Evolutionary conservation across 108 stramenopile genomes (phyloP), one percentile per base, ranked within the genome.

Genomic region (Conticribra guillardii): DNA sequence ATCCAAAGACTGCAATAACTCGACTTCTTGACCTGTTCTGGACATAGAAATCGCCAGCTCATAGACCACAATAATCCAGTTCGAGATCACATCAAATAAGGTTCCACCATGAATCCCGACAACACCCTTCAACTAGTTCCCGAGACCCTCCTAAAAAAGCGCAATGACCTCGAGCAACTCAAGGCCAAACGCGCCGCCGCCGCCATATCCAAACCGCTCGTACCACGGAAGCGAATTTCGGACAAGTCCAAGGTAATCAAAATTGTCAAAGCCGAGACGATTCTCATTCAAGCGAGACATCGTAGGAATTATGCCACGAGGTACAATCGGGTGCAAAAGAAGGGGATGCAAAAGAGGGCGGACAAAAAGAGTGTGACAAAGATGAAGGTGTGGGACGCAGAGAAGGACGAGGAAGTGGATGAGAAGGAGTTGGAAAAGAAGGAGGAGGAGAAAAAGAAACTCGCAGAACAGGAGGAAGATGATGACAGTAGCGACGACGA

Each of bases 271-370:
- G 88, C 93, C 45, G 93, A 89, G 70, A 85, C 81, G 0, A 70
- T 91, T 28, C 33, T 94, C 9, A 60, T 84, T 2, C 73, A 74
- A 54, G 83, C 82, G 1, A 69, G 76, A 49, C 66, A 74, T 4
- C 58, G 89, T 22, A 74, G 65, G 21, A 88, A 94, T 66, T 67
- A 85, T n/a, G 71, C 63, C 17, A 76, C 63, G 44, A 76, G 93
- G 32, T 94, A 80, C 76, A 73, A 76, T 46, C 86, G 93, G 24
- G 89, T 94, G 4, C 58, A 63, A 54, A 91, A 87, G 69, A 90
- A 90, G 81, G 93, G 93, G 23, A 94, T 94, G 93, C 88, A 89
- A 58, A 94, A 85, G 54, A 74, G 90, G 28, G 93, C 89, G 1
- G 86, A 84, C 34, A 82, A 88, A 37, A 89, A 83, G 48, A 62